Base-by-base conservation (phyloP, 345 rosid genomes). In the Garcia nutans region DNA sequence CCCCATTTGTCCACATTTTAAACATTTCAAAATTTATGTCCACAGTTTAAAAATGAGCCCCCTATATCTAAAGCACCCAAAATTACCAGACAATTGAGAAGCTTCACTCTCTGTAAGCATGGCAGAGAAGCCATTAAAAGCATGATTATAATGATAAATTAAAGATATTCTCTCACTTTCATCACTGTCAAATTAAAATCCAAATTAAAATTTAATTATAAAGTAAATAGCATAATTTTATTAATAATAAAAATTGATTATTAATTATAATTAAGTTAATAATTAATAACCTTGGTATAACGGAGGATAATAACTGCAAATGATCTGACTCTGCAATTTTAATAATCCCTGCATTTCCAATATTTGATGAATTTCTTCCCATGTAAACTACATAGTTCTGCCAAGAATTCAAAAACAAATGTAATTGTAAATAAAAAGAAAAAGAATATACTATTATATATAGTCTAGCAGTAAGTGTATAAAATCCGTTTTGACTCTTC, bases 111-210 rank as follows among this genome's bases (percentile, higher is more conserved):
- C 76, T 0, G 92, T 93, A 17, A 91, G 97, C 89, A 88, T 79
- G 75, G 91, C 94, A 44, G 96, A 91, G 88, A 93, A 93, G 10
- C 97, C 96, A 65, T 75, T 87, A 49, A 93, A 89, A 60, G 93
- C 89, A 82, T 89, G 91, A 33, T 63, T 66, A 68, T 89, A 91
- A 74, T 85, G 90, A 77, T 86, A 91, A 74, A 86, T 76, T 64
- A 85, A 62, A 31, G 77, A 67, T 74, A 85, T 74, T 78, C 84
- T 85, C 44, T 77, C 87, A 65, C 71, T 83, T 74, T 86, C 87
- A 67, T 82, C 67, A 58, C 93, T 90, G 86, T 33, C 20, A 72
- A 61, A 63, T 7, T 19, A 13, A 45, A 49, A 13, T 24, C 19
- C n/a, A 23, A n/a, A 47, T 19, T 67, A 41, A 37, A 37, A 37